Evolutionary conservation across 768 basidiomycete genomes (phyloP).

Genomic region (Panaeolus papilionaceus): DNA sequence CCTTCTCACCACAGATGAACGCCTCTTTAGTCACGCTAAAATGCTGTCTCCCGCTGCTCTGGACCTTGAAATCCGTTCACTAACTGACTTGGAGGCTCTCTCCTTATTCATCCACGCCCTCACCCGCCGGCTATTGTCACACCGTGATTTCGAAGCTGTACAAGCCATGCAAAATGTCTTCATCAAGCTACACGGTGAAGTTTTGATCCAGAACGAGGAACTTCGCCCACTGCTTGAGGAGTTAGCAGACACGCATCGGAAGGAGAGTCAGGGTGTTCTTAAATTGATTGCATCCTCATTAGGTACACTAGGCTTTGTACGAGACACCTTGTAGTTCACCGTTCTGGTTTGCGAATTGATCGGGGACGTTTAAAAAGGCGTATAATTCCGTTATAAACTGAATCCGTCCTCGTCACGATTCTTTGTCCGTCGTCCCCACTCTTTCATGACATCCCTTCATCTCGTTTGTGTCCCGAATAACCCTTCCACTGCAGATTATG

Average conservation of each 20-base stretch:
- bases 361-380: not conserved
- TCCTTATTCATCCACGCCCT: conserved; percentile 77
- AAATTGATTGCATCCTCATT: conserved; percentile 77
- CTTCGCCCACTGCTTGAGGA: conserved; percentile 59
- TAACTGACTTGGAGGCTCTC: conserved; percentile 69
- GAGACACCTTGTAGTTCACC: conserved; percentile 59
- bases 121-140: conserved; percentile 72
- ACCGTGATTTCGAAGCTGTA: conserved; percentile 94
- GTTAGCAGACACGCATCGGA: conserved; percentile 69
- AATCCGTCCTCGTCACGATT: no score
- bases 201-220: conserved; percentile 75
- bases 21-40: conserved; percentile 86
- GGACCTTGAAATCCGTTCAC: conserved; percentile 88
- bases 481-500: no score
- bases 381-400: not conserved
- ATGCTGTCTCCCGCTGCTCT: conserved; percentile 88
- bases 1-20: conserved; percentile 60
- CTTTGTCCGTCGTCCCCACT: no score
- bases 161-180: conserved; percentile 89
- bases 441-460: no score
- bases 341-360: not conserved
- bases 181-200: conserved; percentile 83
- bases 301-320: conserved; percentile 78
- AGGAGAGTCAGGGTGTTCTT: conserved; percentile 79
- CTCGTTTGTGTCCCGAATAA: no score